Evolutionary conservation across 2,329 filamentous ascomycete genomes (phyloP).

Genomic region (Ilyonectria mors-panacis): DNA sequence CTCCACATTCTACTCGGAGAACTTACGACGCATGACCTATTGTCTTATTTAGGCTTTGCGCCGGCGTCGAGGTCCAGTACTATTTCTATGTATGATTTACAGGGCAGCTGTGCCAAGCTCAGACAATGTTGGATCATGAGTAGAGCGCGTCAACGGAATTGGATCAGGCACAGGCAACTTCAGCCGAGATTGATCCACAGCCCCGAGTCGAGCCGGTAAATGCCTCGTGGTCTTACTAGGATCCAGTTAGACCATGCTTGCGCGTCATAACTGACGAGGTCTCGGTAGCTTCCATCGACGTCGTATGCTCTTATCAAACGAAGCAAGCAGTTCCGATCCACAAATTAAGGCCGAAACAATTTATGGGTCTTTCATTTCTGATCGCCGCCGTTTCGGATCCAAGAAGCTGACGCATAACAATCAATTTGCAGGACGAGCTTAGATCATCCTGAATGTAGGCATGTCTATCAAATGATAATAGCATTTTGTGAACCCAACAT

Average conservation of each 20-base stretch:
- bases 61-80: background rate
- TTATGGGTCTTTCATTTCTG: background rate
- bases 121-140: background rate
- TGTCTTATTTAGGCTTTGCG: background rate
- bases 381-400: background rate
- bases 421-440: background rate
- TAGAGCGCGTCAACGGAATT: too few species aligned
- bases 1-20: background rate
- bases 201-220: too few species aligned
- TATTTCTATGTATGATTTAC: background rate
- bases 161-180: too few species aligned
- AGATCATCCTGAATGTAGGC: background rate
- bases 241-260: too few species aligned
- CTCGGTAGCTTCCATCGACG: too few species aligned
- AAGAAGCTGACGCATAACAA: background rate
- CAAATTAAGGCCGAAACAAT: background rate
- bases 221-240: too few species aligned
- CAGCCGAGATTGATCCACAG: too few species aligned
- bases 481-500: background rate
- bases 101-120: background rate
- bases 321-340: background rate
- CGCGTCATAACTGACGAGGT: too few species aligned
- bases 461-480: background rate
- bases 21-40: slow-evolving; percentile 5
- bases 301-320: too few species aligned